Conservation (phyloP, 306 rosid species). For the Erythrophleum fordii region DNA sequence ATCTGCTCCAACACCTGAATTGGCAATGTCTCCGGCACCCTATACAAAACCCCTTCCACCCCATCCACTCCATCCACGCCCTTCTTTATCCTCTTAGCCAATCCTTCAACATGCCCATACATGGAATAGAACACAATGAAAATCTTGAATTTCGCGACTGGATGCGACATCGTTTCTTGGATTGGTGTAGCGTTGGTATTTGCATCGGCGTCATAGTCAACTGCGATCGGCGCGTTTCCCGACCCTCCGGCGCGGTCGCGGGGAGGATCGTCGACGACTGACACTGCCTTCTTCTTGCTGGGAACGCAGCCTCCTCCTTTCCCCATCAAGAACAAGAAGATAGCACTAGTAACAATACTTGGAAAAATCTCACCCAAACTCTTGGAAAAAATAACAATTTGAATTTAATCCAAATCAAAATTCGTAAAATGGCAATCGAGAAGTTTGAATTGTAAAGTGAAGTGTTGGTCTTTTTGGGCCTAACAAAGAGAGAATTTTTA, state of each 20-base stretch:
- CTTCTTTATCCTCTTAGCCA: conserved; percentile 83
- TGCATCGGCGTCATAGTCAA: conserved; percentile 14
- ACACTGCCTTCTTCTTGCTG: conserved; percentile 69
- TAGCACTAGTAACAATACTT: not conserved
- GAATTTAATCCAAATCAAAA: not conserved
- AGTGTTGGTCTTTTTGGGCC: not conserved
- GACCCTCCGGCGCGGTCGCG: conserved; percentile 1
- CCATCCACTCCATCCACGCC: conserved; percentile 84
- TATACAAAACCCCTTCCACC: conserved; percentile 70
- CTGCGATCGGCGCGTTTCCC: conserved; percentile 39
- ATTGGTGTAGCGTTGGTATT: not conserved
- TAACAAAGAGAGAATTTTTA: not conserved
- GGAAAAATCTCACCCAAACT: conserved; percentile 1
- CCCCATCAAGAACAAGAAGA: conserved; percentile 59
- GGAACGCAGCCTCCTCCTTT: conserved; percentile 95
- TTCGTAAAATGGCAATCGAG: not conserved
- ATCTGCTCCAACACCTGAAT: conserved; percentile 61
- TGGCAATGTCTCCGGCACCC: conserved; percentile 87
- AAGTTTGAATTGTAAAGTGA: not conserved
- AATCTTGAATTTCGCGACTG: conserved; percentile 53
- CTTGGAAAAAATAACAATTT: not conserved
- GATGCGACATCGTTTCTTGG: conserved; percentile 17
- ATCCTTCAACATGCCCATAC: conserved; percentile 91
- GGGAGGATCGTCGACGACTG: conserved; percentile 12
- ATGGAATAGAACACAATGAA: conserved; percentile 89